Evolutionary conservation across 2,329 filamentous ascomycete species (phyloP).

Genomic region (Penicillium sp.): DNA sequence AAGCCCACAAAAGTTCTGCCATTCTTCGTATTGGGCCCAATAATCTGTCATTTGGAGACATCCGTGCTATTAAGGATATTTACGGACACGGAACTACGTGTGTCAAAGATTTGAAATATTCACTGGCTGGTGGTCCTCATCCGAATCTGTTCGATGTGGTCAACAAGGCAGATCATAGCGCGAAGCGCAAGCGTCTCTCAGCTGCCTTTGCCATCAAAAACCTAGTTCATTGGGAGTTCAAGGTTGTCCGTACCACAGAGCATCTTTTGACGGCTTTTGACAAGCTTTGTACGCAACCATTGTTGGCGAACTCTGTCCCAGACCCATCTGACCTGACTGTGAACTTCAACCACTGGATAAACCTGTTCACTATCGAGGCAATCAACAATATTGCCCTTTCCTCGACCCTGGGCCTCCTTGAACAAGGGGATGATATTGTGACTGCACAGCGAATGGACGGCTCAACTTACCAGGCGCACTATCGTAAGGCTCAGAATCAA

Average conservation of each 20-base stretch:
- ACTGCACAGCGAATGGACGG: conserved; percentile 47
- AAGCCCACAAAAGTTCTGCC: conserved; percentile 46
- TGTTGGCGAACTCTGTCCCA: conserved; percentile 22
- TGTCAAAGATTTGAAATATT: conserved; percentile 50
- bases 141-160: conserved; percentile 53
- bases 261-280: conserved; percentile 46
- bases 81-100: conserved; percentile 52
- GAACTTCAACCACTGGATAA: conserved; percentile 53
- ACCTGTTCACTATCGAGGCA: conserved; percentile 57
- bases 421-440: conserved; percentile 48
- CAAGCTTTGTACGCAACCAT: conserved; percentile 42
- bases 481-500: conserved; percentile 52
- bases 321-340: conserved; percentile 45
- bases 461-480: conserved; percentile 45
- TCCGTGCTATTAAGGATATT: conserved; percentile 47
- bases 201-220: conserved; percentile 54
- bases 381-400: conserved; percentile 56
- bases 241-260: conserved; percentile 52
- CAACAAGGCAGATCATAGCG: conserved; percentile 51
- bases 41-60: conserved; percentile 40
- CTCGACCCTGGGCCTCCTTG: conserved; percentile 51
- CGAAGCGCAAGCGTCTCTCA: conserved; percentile 51
- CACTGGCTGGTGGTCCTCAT: conserved; percentile 47
- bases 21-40: conserved; percentile 49
- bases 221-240: conserved; percentile 54